phyloP scores from a whole-genome alignment of 2,329 filamentous ascomycete species.

The Amylocarpus encephaloides region DNA sequence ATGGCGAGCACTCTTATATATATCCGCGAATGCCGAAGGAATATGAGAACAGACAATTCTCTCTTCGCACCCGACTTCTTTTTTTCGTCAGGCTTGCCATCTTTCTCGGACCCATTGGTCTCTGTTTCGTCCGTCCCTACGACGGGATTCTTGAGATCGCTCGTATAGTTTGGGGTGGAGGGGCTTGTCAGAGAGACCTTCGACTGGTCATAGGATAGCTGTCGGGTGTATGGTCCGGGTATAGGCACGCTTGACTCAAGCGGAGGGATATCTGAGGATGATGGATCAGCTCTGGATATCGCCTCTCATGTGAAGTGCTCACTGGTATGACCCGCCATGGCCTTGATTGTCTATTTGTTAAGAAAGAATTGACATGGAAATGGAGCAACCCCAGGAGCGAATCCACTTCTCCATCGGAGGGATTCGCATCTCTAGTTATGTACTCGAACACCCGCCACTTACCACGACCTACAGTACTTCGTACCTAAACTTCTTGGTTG shows the following conservation, averaged over 20 bases:
- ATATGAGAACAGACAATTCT: conserved; percentile 2
- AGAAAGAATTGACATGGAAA: too few relatives aligned
- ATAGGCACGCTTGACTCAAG: conserved; percentile 1
- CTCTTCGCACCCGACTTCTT: neutral
- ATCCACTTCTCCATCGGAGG: too few relatives aligned
- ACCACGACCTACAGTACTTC: too few relatives aligned
- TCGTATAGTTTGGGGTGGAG: neutral
- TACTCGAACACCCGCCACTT: too few relatives aligned
- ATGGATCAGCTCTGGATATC: too few relatives aligned
- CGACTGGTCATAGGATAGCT: conserved; percentile 11
- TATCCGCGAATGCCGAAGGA: conserved; percentile 5
- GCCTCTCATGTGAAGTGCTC: too few relatives aligned
- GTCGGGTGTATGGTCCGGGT: conserved; percentile 12
- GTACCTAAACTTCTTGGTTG: too few relatives aligned
- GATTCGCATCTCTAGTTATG: too few relatives aligned
- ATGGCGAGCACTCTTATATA: conserved; percentile 16
- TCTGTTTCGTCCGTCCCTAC: neutral
- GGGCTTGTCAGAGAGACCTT: neutral
- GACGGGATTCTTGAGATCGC: neutral
- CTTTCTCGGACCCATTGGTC: neutral
- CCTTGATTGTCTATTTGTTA: too few relatives aligned
- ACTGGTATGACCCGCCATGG: too few relatives aligned
- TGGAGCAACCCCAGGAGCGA: too few relatives aligned
- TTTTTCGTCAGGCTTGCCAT: neutral
- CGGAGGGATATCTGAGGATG: too few relatives aligned